Evolutionary conservation across 1,284 basidiomycete genomes (phyloP), one percentile per base, ranked within the genome.

Genomic region (Phellopilus nigrolimitatus): DNA sequence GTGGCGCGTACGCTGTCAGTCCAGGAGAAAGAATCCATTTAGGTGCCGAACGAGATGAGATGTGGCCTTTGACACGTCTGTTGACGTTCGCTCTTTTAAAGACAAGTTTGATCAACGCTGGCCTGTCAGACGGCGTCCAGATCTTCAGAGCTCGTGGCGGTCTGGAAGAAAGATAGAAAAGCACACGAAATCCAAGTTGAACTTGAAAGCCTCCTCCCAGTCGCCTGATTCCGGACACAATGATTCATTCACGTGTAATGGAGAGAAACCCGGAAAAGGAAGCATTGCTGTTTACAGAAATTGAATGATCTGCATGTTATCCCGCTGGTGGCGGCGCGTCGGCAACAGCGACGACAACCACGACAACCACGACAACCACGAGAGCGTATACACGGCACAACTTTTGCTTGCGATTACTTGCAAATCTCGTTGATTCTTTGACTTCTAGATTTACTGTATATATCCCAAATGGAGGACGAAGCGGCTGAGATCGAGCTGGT

Each of bases 401-500:
- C 2, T 6, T 33, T 9, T 33, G 15, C n/a, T n/a, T n/a, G n/a
- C 33, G 33, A 36, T n/a, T 8, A n/a, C 33, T n/a, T n/a, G n/a
- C 33, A 36, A n/a, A n/a, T 8, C 13, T n/a, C n/a, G n/a, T n/a
- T n/a, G n/a, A n/a, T n/a, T n/a, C n/a, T n/a, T 5, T n/a, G 33
- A 36, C 33, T 30, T 6, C 28, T 37, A 37, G n/a, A 15, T 17
- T 17, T n/a, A 6, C 10, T 2, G 3, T 33, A n/a, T 33, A 15
- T n/a, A n/a, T n/a, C n/a, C n/a, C n/a, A 22, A 27, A 24, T 88
- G 84, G 84, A 88, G 63, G 84, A 87, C 58, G 84, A 88, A 62
- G 79, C 80, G 0, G 84, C 84, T 41, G 84, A 87, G 62, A 86
- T 87, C 45, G 84, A 87, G 67, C 75, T 87, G 60, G 84, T 85